Base-by-base conservation (phyloP, 805 yeast species). In the Naumovozyma baii region DNA sequence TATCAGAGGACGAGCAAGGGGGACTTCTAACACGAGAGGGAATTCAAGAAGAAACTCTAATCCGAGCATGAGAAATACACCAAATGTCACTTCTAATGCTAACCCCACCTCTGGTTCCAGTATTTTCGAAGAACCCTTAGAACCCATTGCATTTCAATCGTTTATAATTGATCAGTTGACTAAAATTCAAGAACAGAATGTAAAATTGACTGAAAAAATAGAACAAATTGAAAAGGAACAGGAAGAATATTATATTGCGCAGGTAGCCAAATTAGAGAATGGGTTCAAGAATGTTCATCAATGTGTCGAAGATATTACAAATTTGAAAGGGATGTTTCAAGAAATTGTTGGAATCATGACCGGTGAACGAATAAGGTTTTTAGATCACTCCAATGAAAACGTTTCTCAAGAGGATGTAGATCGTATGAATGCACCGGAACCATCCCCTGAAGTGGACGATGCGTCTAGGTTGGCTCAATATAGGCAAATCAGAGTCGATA, bases 311-410 rank as follows among this genome's bases (percentile, higher is more conserved):
- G 56, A 54, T 19, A 40, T 54, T n/a, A 26, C 43, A 3, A 45
- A 48, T 7, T 37, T 54, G 44, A 50, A 45, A 25, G 50, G 46
- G 19, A 42, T 51, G 7, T 55, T 55, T 39, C 50, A 52, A 33
- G 58, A 53, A 33, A 41, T 55, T 7, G 51, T 53, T 10, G 57
- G 55, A 3, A 47, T 53, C 7, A 49, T 55, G 50, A 49, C 50
- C 7, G 58, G 56, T 2, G 50, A 52, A 32, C 38, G 58, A 25
- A 40, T 51, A 26, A 41, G 50, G 29, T 48, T 48, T 22, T 25
- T 49, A 18, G 55, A 52, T 35, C 56, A 50, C 32, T 39, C 52
- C 3, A 37, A 41, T 28, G 55, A 53, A 30, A 52, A 43, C 40
- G 43, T 50, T 22, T 22, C 26, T 22, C 26, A 7, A 7, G 9